A percentile compares a stretch with the other conserved stretches of the same genome.
Conservation (phyloP, 2,329 filamentous ascomycete genomes). For the Lizonia empirigonia region DNA sequence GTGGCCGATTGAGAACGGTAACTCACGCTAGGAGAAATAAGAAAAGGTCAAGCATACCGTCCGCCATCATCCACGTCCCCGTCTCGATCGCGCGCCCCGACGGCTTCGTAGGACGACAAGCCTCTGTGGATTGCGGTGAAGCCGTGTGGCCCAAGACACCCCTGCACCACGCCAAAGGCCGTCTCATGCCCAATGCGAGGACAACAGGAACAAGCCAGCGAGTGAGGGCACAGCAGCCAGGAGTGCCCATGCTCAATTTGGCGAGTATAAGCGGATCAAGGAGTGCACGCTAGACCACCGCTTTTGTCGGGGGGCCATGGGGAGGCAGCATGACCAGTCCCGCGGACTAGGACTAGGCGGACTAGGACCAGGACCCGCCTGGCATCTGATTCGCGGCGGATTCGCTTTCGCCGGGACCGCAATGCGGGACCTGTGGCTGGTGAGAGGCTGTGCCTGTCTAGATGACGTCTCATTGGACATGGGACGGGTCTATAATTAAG, state of each 20-base stretch:
- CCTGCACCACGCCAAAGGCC: conserved; percentile 29
- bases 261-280: conserved; percentile 40
- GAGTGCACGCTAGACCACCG: conserved; percentile 38
- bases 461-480: conserved; percentile 23
- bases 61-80: conserved; percentile 39
- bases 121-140: conserved; percentile 44
- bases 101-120: conserved; percentile 38
- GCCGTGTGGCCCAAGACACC: conserved; percentile 24
- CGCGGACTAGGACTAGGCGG: conserved; percentile 26
- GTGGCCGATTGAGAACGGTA: conserved; percentile 43
- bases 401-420: conserved; percentile 32
- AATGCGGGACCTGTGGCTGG: conserved; percentile 30
- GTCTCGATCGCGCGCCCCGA: conserved; percentile 49
- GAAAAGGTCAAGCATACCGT: conserved; percentile 38
- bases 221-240: conserved; percentile 26
- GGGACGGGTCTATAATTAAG: conserved; percentile 19
- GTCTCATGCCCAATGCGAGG: conserved; percentile 30
- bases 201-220: conserved; percentile 26
- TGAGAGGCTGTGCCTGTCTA: conserved; percentile 30
- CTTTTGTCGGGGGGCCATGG: conserved; percentile 35
- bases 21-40: conserved; percentile 48
- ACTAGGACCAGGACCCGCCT: conserved; percentile 21
- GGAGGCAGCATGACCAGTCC: conserved; percentile 14
- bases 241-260: conserved; percentile 31
- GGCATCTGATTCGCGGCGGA: conserved; percentile 27